phyloP scores from a whole-genome alignment of 129 eudicot genomes.

The Ambrosia artemisiifolia region DNA sequence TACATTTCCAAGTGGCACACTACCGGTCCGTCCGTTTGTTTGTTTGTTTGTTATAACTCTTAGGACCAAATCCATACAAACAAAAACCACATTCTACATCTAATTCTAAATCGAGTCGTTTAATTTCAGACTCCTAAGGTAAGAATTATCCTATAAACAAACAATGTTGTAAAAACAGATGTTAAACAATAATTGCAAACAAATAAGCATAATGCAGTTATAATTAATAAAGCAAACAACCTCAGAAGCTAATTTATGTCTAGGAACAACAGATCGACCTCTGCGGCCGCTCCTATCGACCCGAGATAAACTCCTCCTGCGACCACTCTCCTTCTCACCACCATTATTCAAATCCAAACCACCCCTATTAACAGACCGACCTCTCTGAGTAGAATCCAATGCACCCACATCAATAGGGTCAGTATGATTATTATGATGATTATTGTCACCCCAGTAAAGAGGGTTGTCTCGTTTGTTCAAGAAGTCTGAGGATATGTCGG shows the following conservation, averaged over 20 bases:
- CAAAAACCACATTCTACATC: neutral
- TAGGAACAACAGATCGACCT: constrained; percentile 58
- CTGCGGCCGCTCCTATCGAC: constrained; percentile 31
- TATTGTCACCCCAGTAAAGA: constrained; percentile 47
- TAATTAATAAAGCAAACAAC: constrained; percentile 21
- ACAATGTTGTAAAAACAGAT: too few species aligned
- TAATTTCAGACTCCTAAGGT: too few species aligned
- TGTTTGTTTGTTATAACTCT: too few species aligned
- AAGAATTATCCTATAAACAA: too few species aligned
- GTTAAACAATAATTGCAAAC: neutral
- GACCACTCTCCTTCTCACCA: constrained; percentile 19
- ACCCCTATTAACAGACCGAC: constrained; percentile 54
- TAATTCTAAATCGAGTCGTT: too few species aligned
- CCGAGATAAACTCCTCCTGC: constrained; percentile 64
- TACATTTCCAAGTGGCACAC: too few species aligned
- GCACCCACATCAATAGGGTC: too few species aligned
- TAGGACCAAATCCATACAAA: neutral
- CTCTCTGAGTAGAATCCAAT: too few species aligned
- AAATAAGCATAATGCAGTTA: constrained; percentile 6
- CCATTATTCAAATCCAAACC: constrained; percentile 31
- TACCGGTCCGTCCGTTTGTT: too few species aligned
- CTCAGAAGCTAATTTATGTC: constrained; percentile 47
- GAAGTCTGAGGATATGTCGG: constrained; percentile 45
- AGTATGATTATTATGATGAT: too few species aligned
- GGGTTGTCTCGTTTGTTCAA: constrained; percentile 74